Evolutionary conservation across 495 filamentous ascomycete species (phyloP).

Genomic region (Chaetomium fimeti): DNA sequence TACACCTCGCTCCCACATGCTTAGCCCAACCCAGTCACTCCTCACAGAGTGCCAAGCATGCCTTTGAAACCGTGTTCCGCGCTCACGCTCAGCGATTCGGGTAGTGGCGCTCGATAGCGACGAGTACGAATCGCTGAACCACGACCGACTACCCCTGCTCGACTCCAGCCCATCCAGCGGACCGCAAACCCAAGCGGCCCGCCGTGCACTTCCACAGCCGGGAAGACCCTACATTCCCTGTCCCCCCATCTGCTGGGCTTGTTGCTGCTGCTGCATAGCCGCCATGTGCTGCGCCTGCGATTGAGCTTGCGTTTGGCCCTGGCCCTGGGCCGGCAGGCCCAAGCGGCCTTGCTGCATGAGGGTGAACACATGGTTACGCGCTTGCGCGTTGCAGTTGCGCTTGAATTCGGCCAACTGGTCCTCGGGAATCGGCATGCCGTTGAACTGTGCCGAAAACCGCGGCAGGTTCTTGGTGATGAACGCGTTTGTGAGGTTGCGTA

Average conservation of each 20-base stretch:
- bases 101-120: too few species aligned
- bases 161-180: background rate
- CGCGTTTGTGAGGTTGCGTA: conserved; percentile 38
- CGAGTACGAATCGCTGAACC: too few species aligned
- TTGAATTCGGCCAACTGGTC: conserved; percentile 39
- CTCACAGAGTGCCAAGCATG: too few species aligned
- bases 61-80: too few species aligned
- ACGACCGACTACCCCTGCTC: too few species aligned
- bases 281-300: background rate
- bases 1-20: too few species aligned
- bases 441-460: conserved; percentile 42
- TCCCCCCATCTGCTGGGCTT: conserved; percentile 29
- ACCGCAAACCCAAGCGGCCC: background rate
- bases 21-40: too few species aligned
- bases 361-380: conserved; percentile 26
- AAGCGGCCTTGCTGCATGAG: conserved; percentile 21
- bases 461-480: conserved; percentile 52
- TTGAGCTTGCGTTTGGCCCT: conserved; percentile 11
- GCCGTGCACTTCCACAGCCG: background rate
- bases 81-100: too few species aligned
- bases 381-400: conserved; percentile 25
- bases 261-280: background rate
- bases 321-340: background rate
- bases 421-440: conserved; percentile 35
- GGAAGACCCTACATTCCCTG: conserved; percentile 28